Evolutionary conservation across 805 yeast species (phyloP).

Genomic region (Tetrapisispora taiwanensis): DNA sequence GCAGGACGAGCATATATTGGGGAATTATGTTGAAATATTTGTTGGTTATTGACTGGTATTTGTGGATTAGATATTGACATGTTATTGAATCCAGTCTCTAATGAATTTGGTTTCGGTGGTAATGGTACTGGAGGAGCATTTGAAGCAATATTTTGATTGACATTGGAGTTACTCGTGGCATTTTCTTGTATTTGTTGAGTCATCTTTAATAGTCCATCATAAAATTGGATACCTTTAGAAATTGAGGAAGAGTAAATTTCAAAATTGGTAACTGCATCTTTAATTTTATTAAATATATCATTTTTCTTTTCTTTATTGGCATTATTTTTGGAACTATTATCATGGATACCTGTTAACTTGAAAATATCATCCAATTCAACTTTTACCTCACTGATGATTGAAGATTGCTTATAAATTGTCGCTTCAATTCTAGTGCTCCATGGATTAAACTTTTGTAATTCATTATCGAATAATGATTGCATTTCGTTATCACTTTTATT

Average conservation of each 20-base stretch:
- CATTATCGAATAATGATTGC: conserved; percentile 53
- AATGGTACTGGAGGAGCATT: conserved; percentile 4
- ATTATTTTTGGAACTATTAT: conserved; percentile 32
- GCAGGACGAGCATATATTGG: neutral
- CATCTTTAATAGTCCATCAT: conserved; percentile 35
- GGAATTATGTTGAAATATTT: neutral
- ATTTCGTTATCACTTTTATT: conserved; percentile 48
- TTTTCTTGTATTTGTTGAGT: conserved; percentile 13
- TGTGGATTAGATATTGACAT: conserved; percentile 7
- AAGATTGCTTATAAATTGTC: conserved; percentile 55
- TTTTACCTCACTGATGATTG: conserved; percentile 38
- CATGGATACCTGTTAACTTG: conserved; percentile 36
- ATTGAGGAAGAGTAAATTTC: conserved; percentile 47
- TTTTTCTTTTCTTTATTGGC: conserved; percentile 27
- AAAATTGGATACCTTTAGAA: conserved; percentile 53
- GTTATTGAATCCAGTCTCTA: conserved; percentile 3
- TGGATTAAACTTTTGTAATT: conserved; percentile 65
- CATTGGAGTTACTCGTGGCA: neutral
- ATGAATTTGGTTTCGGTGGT: conserved; percentile 1
- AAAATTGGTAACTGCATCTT: conserved; percentile 49
- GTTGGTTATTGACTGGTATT: conserved; percentile 5
- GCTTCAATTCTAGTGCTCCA: conserved; percentile 57
- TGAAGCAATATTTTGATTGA: neutral
- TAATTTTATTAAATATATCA: conserved; percentile 33
- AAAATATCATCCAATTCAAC: conserved; percentile 37